Conservation (phyloP, 139 green algal species). For the Coelastrella sp. region DNA sequence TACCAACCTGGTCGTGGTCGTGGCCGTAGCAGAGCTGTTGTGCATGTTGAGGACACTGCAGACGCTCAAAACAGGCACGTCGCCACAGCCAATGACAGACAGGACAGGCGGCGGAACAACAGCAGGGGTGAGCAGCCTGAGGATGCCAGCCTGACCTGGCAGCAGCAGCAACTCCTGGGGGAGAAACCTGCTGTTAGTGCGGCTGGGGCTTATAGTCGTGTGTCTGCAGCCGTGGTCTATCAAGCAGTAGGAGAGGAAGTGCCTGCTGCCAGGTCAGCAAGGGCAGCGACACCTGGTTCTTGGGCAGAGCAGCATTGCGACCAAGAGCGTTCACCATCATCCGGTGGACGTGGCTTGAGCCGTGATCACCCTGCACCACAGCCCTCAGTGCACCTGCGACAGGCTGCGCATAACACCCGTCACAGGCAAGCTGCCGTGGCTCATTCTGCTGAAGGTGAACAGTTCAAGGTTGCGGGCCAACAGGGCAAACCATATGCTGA, state of each 20-base stretch:
- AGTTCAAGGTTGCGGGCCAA: not conserved
- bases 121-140: not conserved
- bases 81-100: not conserved
- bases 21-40: no score
- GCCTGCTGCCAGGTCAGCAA: not conserved
- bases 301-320: not conserved
- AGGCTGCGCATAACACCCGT: constrained; percentile 4
- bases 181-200: not conserved
- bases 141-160: constrained; percentile 26
- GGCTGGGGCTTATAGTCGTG: not conserved
- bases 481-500: not conserved
- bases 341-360: not conserved
- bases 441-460: not conserved
- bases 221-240: not conserved
- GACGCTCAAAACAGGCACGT: not conserved
- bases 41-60: not conserved
- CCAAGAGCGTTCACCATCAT: not conserved
- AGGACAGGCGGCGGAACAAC: not conserved
- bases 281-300: not conserved
- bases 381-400: constrained; percentile 16
- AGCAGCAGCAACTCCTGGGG: constrained; percentile 35
- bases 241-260: not conserved
- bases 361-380: not conserved
- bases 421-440: not conserved
- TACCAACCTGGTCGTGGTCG: no score